phyloP scores from a whole-genome alignment of 345 rosid species.

The Eucalyptus sp. region DNA sequence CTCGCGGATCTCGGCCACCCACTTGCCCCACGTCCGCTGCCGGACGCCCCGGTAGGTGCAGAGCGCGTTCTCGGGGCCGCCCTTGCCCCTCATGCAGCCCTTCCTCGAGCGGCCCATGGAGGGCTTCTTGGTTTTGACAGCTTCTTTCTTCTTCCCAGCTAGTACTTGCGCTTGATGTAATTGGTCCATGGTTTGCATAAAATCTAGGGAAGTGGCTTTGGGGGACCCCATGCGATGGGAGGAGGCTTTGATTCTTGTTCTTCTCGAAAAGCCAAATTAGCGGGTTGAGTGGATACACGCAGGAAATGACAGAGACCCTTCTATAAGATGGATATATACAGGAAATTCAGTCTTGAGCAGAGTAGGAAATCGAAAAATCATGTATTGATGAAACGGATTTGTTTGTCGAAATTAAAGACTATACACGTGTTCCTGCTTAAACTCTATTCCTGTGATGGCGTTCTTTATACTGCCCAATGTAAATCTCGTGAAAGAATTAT shows the following conservation, averaged over 20 bases:
- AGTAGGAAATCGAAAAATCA: neutral
- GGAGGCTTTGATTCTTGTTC: neutral
- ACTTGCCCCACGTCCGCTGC: conserved; percentile 98
- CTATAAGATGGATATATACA: neutral
- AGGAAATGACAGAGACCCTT: neutral
- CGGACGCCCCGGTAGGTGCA: conserved; percentile 90
- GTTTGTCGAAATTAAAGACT: neutral
- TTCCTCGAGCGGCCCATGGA: conserved; percentile 78
- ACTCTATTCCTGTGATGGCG: neutral
- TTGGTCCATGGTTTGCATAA: neutral
- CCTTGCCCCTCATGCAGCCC: conserved; percentile 96
- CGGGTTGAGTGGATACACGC: neutral
- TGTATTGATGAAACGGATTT: neutral
- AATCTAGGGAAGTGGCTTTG: neutral
- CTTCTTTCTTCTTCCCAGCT: neutral
- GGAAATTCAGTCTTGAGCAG: neutral
- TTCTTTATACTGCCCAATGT: neutral
- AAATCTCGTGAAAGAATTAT: neutral
- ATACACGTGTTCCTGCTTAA: neutral
- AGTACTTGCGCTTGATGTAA: neutral
- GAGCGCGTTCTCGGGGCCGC: conserved; percentile 85
- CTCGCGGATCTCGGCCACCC: conserved; percentile 95
- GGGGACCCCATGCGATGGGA: neutral
- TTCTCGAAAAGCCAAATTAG: neutral
- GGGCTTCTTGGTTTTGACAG: conserved; percentile 17